Evolutionary conservation across 2,329 filamentous ascomycete genomes (phyloP).

Genomic region (Ustulina deusta): DNA sequence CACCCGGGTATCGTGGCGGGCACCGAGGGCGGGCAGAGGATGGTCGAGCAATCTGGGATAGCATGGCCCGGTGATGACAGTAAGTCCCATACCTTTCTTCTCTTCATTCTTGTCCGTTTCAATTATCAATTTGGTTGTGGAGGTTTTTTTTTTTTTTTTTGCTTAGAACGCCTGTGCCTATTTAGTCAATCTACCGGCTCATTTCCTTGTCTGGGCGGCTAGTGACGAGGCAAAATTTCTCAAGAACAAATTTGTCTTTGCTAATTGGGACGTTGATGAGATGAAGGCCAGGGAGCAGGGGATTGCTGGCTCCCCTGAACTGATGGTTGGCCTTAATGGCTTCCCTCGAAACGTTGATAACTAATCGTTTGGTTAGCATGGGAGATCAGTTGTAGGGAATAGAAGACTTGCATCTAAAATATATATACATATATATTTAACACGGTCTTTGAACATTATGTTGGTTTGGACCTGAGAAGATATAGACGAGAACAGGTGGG

Average conservation of each 20-base stretch:
- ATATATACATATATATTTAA: conserved; percentile 2
- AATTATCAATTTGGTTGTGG: background rate
- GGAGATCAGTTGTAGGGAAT: background rate
- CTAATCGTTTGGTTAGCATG: conserved; percentile 9
- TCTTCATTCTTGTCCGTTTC: background rate
- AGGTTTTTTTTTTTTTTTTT: no score
- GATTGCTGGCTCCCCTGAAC: conserved; percentile 37
- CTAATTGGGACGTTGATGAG: conserved; percentile 43
- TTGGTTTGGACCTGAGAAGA: background rate
- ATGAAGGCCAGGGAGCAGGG: conserved; percentile 41
- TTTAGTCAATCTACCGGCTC: conserved; percentile 39
- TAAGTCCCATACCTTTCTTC: conserved; percentile 21
- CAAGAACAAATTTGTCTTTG: conserved; percentile 44
- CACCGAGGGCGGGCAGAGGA: conserved; percentile 40
- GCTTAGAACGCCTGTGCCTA: background rate
- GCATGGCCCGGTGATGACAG: conserved; percentile 43
- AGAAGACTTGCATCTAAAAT: background rate
- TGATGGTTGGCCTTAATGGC: conserved; percentile 41
- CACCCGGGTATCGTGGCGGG: conserved; percentile 41
- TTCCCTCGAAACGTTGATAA: conserved; percentile 40
- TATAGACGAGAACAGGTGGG: background rate
- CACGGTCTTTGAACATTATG: background rate
- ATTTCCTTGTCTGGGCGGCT: conserved; percentile 43
- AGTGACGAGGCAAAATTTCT: conserved; percentile 43
- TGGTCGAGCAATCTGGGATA: conserved; percentile 39